These are phyloP conservation scores for Aphanoascus verrucosus DNA, from an alignment of 2,329 filamentous ascomycete genomes.

Conservation along the genomic window DNA sequence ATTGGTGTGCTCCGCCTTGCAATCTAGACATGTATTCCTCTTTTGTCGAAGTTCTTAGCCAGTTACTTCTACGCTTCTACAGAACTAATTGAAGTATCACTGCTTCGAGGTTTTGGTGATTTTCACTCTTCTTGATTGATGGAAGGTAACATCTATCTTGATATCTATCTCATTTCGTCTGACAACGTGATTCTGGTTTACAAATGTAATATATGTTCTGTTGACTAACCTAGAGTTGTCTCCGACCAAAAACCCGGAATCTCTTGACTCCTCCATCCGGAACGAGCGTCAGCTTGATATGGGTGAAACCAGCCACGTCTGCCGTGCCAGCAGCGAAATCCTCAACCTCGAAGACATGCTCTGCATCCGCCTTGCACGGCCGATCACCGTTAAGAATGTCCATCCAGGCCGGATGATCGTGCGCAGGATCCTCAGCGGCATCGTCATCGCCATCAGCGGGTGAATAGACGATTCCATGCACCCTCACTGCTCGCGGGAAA, in stretches of 20 bases:
- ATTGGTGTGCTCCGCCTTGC: neutral
- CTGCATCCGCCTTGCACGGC: constrained; percentile 31
- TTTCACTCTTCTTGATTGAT: too few species aligned
- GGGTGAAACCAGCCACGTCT: constrained; percentile 64
- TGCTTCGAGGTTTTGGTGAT: too few species aligned
- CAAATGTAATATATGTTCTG: too few species aligned
- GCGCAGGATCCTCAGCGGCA: constrained; percentile 23
- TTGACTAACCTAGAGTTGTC: constrained; percentile 19
- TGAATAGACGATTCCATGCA: constrained; percentile 26
- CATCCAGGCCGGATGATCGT: constrained; percentile 29
- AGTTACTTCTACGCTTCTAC: too few species aligned
- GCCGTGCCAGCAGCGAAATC: constrained; percentile 51
- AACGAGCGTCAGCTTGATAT: constrained; percentile 84
- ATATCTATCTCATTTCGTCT: too few species aligned
- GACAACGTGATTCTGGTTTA: too few species aligned
- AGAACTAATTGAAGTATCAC: too few species aligned
- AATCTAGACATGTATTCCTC: too few species aligned
- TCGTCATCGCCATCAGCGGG: constrained; percentile 10
- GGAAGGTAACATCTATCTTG: too few species aligned
- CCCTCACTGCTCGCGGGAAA: constrained; percentile 32
- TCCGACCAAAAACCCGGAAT: constrained; percentile 62
- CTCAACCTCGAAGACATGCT: constrained; percentile 32
- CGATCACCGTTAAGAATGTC: constrained; percentile 30
- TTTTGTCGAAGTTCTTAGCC: too few species aligned
- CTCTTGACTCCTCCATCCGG: constrained; percentile 90